These are phyloP conservation scores for Colletotrichum agaves DNA, from an alignment of 2,329 filamentous ascomycete species.

Conservation along the genomic window DNA sequence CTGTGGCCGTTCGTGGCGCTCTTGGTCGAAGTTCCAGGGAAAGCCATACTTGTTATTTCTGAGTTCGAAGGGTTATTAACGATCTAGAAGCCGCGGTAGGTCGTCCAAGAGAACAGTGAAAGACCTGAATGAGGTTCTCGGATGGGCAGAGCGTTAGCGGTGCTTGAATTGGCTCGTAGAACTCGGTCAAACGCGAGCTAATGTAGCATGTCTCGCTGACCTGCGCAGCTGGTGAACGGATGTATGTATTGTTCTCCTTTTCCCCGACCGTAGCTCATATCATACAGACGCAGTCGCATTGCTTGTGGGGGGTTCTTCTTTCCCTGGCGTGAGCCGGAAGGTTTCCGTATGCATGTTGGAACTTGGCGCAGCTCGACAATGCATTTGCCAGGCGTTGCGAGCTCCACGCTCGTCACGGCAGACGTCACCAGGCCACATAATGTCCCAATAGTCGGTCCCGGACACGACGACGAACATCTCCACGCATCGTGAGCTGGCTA, in stretches of 20 bases:
- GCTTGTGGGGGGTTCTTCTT: background rate
- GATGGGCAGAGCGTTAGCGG: background rate
- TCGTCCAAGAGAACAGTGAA: no score
- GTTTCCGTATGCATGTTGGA: conserved; percentile 1
- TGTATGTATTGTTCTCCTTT: background rate
- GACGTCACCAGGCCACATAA: background rate
- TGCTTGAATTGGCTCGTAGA: background rate
- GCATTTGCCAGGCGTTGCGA: background rate
- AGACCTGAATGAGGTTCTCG: no score
- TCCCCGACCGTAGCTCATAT: background rate
- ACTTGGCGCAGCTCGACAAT: conserved; percentile 20
- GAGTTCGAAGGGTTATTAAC: background rate
- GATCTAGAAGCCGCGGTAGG: background rate
- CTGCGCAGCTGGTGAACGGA: background rate
- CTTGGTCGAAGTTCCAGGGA: conserved; percentile 41
- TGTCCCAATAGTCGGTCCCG: background rate
- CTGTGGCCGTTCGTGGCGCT: conserved; percentile 12
- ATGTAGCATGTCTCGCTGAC: background rate
- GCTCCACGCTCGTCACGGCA: background rate
- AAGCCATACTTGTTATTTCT: conserved; percentile 38
- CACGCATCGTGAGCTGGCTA: background rate
- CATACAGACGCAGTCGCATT: background rate
- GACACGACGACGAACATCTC: background rate
- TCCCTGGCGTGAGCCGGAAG: background rate
- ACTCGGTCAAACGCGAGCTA: background rate